Evolutionary conservation across 108 stramenopile genomes (phyloP).

Genomic region (Skeletonema tropicum): DNA sequence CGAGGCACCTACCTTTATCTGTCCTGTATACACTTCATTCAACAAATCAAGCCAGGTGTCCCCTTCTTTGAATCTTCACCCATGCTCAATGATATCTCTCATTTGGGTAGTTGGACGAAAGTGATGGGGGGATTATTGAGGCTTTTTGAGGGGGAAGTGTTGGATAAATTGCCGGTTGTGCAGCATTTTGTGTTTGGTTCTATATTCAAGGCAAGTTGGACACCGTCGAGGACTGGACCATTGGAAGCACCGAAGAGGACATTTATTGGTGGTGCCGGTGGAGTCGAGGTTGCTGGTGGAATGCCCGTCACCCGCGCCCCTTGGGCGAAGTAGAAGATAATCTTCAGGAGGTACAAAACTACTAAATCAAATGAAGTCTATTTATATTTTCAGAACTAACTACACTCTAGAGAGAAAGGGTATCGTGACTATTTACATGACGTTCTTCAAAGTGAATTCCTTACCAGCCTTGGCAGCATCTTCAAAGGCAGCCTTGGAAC

Average conservation of each 20-base stretch:
- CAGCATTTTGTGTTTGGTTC: slow-evolving; percentile 96
- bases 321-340: slow-evolving; percentile 54
- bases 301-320: slow-evolving; percentile 55
- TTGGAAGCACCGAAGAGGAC: slow-evolving; percentile 60
- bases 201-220: slow-evolving; percentile 73
- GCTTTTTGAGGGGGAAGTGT: slow-evolving; percentile 91
- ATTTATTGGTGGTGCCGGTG: slow-evolving; percentile 41
- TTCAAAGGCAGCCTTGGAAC: slow-evolving; percentile 89
- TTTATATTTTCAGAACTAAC: slow-evolving; percentile 12
- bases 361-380: slow-evolving; percentile 3
- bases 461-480: slow-evolving; percentile 82
- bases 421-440: slow-evolving; percentile 42
- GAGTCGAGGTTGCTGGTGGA: slow-evolving; percentile 18
- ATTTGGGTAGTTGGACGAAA: slow-evolving; percentile 83
- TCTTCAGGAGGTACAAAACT: not conserved
- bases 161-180: slow-evolving; percentile 92
- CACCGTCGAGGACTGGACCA: slow-evolving; percentile 53
- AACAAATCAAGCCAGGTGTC: slow-evolving; percentile 82
- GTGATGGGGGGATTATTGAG: slow-evolving; percentile 77
- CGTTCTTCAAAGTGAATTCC: slow-evolving; percentile 56
- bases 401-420: not conserved
- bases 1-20: slow-evolving; percentile 69
- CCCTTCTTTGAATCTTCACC: slow-evolving; percentile 94
- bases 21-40: slow-evolving; percentile 85
- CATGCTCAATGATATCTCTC: slow-evolving; percentile 92